A percentile compares a stretch with the other conserved stretches of the same genome.
phyloP scores from a whole-genome alignment of 208 protist species.

The Vickermania spadyakhi region DNA sequence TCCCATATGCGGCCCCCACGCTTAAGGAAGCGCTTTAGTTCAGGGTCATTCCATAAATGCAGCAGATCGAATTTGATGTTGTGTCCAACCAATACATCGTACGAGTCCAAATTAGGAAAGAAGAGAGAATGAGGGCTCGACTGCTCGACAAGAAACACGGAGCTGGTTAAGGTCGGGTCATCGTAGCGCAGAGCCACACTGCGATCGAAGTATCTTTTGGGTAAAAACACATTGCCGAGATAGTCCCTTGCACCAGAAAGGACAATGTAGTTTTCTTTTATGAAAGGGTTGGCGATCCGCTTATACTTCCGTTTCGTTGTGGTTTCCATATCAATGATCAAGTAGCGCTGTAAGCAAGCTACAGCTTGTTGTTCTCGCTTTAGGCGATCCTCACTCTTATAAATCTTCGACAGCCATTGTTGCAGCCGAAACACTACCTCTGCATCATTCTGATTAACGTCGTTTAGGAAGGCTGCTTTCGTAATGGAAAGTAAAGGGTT shows the following conservation, averaged over 20 bases:
- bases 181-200: slow-evolving; percentile 75
- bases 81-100: slow-evolving; percentile 89
- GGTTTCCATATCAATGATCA: slow-evolving; percentile 87
- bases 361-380: slow-evolving; percentile 59
- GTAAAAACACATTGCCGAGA: slow-evolving; percentile 84
- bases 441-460: slow-evolving; percentile 80
- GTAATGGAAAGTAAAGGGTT: slow-evolving; percentile 63
- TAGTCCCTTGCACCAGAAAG: slow-evolving; percentile 84
- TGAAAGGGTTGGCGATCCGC: slow-evolving; percentile 88
- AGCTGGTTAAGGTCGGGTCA: slow-evolving; percentile 47
- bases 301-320: slow-evolving; percentile 85
- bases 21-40: slow-evolving; percentile 75
- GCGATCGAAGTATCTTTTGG: slow-evolving; percentile 70
- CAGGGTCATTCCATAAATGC: slow-evolving; percentile 78
- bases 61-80: slow-evolving; percentile 92
- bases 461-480: slow-evolving; percentile 73
- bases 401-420: slow-evolving; percentile 82
- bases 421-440: slow-evolving; percentile 85
- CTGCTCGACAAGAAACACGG: slow-evolving; percentile 57
- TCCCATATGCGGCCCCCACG: slow-evolving; percentile 89
- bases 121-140: slow-evolving; percentile 79
- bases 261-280: slow-evolving; percentile 83
- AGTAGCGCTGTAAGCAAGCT: slow-evolving; percentile 49
- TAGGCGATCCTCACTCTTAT: slow-evolving; percentile 66
- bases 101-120: slow-evolving; percentile 81